These are phyloP conservation scores for Setaria viridis DNA, from an alignment of 202 grass and related monocot genomes.

Conservation along the genomic window DNA sequence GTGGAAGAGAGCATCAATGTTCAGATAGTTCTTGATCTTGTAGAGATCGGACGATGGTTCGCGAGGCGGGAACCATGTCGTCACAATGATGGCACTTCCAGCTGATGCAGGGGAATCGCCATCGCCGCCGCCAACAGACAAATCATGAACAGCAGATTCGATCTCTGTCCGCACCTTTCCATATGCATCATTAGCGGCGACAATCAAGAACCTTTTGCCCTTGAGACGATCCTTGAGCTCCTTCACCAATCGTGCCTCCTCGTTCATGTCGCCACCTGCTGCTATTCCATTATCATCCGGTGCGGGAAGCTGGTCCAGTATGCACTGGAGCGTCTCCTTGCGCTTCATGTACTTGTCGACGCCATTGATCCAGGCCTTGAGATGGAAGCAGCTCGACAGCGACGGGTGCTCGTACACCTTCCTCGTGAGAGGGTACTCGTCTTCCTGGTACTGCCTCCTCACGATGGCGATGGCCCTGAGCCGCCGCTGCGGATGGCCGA, in stretches of 20 bases:
- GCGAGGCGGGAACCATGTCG: not conserved
- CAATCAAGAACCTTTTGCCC: conserved; percentile 14
- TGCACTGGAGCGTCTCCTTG: not conserved
- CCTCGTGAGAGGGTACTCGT: not conserved
- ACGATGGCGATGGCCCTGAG: not conserved
- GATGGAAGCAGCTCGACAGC: not conserved
- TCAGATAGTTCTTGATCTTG: not conserved
- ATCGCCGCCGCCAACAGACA: not conserved
- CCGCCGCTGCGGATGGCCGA: not conserved
- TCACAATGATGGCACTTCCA: conserved; percentile 2
- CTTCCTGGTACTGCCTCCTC: not conserved
- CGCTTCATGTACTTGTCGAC: not conserved
- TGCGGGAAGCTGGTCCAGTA: not conserved
- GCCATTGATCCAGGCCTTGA: conserved; percentile 16
- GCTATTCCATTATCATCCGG: not conserved
- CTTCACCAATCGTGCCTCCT: not conserved
- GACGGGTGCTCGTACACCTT: not conserved
- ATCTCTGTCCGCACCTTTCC: not conserved
- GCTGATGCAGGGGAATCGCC: not conserved
- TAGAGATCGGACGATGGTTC: not conserved
- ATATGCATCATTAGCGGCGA: not conserved
- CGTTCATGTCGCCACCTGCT: not conserved
- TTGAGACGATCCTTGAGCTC: not conserved
- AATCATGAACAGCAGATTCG: not conserved
- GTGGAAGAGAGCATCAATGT: not conserved